A percentile compares a stretch with the other conserved stretches of the same genome.
Conservation (phyloP, 345 rosid genomes). For the Zanthoxylum bungeanum region DNA sequence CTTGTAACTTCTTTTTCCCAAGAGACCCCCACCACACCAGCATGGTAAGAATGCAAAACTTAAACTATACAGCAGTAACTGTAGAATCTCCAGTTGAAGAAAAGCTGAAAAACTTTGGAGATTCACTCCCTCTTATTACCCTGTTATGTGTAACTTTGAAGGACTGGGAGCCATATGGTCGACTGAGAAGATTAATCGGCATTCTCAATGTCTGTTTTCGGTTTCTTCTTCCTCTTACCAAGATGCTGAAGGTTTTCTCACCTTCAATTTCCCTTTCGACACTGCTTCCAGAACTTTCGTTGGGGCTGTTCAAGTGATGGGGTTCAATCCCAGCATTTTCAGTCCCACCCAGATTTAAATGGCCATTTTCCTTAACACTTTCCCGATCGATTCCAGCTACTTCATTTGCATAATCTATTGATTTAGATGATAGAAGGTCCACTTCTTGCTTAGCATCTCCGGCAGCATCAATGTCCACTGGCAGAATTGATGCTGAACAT, state of each 20-base stretch:
- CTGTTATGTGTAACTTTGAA: slow-evolving; percentile 74
- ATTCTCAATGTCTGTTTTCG: slow-evolving; percentile 84
- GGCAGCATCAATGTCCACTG: slow-evolving; percentile 48
- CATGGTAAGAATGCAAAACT: slow-evolving; percentile 11
- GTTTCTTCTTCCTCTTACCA: slow-evolving; percentile 83
- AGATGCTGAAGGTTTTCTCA: slow-evolving; percentile 90
- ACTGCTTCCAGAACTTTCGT: slow-evolving; percentile 30
- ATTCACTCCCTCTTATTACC: slow-evolving; percentile 75
- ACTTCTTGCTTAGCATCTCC: slow-evolving; percentile 40
- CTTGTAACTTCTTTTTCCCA: slow-evolving; percentile 14
- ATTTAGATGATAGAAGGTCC: slow-evolving; percentile 34
- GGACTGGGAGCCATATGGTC: slow-evolving; percentile 84
- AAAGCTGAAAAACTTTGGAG: slow-evolving; percentile 48
- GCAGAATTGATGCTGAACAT: slow-evolving; percentile 38
- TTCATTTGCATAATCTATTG: slow-evolving; percentile 29
- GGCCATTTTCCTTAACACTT: slow-evolving; percentile 40
- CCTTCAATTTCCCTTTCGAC: slow-evolving; percentile 40
- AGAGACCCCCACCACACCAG: slow-evolving; percentile 14
- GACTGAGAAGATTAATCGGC: slow-evolving; percentile 86
- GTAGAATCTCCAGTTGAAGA: slow-evolving; percentile 36
- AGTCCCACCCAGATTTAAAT: slow-evolving; percentile 13
- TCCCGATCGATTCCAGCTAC: slow-evolving; percentile 23
- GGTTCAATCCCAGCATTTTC: slow-evolving; percentile 28
- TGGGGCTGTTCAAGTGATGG: slow-evolving; percentile 21
- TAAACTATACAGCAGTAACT: slow-evolving; percentile 38